Evolutionary conservation across 2,329 filamentous ascomycete species (phyloP).

Genomic region (Sporothrix protearum): DNA sequence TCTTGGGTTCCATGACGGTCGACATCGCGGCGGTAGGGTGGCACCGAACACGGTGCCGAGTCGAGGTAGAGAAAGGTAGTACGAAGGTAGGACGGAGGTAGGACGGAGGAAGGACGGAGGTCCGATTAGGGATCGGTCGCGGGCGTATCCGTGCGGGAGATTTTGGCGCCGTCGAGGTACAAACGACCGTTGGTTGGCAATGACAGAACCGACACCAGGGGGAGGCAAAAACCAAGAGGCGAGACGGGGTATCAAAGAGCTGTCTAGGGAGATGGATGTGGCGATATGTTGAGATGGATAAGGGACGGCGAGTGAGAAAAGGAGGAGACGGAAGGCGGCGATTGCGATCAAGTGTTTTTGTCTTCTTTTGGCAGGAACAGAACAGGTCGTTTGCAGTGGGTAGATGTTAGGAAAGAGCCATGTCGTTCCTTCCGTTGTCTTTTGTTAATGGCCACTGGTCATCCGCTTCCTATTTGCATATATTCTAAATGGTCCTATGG

Average conservation of each 20-base stretch:
- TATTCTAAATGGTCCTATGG: slow-evolving; percentile 8
- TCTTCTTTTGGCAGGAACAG: slow-evolving; percentile 9
- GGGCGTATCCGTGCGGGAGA: neutral
- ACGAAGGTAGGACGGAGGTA: neutral
- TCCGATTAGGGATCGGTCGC: neutral
- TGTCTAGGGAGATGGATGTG: neutral
- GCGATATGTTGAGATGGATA: slow-evolving; percentile 1
- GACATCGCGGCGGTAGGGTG: slow-evolving; percentile 13
- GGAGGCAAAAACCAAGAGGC: slow-evolving; percentile 14
- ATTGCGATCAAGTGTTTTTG: slow-evolving; percentile 1
- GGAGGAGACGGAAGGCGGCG: neutral
- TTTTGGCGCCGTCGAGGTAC: slow-evolving; percentile 13
- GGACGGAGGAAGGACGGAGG: neutral
- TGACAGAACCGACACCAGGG: neutral
- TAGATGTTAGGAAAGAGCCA: neutral
- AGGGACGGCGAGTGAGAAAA: neutral
- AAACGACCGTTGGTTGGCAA: neutral
- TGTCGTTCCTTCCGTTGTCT: slow-evolving; percentile 20
- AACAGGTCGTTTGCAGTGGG: neutral
- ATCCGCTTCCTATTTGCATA: slow-evolving; percentile 1
- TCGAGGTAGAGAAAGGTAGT: neutral
- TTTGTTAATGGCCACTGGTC: slow-evolving; percentile 22
- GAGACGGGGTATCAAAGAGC: neutral
- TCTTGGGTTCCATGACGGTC: slow-evolving; percentile 29
- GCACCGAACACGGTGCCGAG: neutral